Evolutionary conservation across 176 grass and related monocot species (phyloP), one percentile per base, ranked within the genome.

Genomic region (Oryza meyeriana): DNA sequence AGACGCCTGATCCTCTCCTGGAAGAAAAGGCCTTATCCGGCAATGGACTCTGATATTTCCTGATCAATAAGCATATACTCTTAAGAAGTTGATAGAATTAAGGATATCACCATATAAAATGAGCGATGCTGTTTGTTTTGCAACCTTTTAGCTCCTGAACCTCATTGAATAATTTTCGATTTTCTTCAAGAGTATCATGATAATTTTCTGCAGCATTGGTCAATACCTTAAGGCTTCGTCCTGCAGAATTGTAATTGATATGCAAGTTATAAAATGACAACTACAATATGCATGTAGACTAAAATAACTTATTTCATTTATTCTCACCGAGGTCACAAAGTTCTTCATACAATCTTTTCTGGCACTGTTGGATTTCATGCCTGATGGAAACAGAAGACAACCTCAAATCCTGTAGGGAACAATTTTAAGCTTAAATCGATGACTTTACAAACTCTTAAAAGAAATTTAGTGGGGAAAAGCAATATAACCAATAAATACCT

Each of bases 21-120:
- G 66, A 86, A 93, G 92, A 90, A 88, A 94, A 59, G 95, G 92
- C 33, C 88, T 98, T 94, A 94, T 93, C 29, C 95, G 84, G 73
- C 95, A 98, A 78, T 85, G 88, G 36, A 98, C 95, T 75, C 90
- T 91, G 83, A 94, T 98, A 77, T 98, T 98, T 82, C 95, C 95
- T 98, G 83, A 52, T 44, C 10, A 79, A 78, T 6, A 69, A 77
- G 77, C 22, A 34, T 77, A 44, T 45, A 72, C 0, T 27, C 24
- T 35, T 35, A 13, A 85, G 66, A 71, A 77, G 17, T 28, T 76
- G 7, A 81, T 77, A 81, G 5, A 57, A 20, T 78, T 40, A 81
- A 58, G 35, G 24, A 66, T 1, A 41, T 65, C 6, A 27, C 6
- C 18, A 85, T 66, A 41, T n/a, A 13, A 59, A 83, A 81, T 40